These are phyloP conservation scores for Aspergillus ostianus DNA, from an alignment of 495 filamentous ascomycete genomes.

Conservation along the genomic window DNA sequence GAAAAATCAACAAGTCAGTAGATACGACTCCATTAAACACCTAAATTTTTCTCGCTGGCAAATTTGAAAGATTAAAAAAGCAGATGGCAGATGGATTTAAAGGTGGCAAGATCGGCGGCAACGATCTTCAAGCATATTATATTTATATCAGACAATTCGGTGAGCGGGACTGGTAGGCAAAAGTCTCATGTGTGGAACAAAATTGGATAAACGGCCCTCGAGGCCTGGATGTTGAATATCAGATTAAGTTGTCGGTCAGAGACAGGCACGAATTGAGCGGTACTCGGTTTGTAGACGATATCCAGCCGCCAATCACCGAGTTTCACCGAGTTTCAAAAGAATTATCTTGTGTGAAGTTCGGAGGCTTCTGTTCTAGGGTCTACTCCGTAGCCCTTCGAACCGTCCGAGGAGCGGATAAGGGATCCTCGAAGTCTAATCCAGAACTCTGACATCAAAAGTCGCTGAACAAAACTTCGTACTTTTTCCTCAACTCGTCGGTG, in stretches of 20 bases:
- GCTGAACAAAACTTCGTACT: constrained; percentile 75
- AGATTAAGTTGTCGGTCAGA: neutral
- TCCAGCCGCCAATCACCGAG: neutral
- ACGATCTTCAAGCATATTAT: neutral
- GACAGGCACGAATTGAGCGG: neutral
- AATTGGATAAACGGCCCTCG: neutral
- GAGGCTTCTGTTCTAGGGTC: neutral
- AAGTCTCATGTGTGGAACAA: neutral
- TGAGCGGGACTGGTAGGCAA: neutral
- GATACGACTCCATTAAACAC: neutral
- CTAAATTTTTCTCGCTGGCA: neutral
- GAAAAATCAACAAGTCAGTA: neutral
- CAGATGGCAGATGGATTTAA: neutral
- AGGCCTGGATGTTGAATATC: neutral
- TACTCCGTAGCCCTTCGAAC: neutral
- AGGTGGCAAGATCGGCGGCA: neutral
- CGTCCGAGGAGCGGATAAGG: neutral
- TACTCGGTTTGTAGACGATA: neutral
- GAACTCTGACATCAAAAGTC: constrained; percentile 59
- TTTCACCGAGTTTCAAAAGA: neutral
- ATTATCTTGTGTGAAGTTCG: neutral
- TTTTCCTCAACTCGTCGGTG: constrained; percentile 67
- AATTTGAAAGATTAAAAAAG: neutral
- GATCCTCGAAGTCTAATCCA: neutral
- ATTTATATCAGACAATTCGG: neutral